Evolutionary conservation across 2,329 filamentous ascomycete genomes (phyloP).

Genomic region (Grosmannia huntii): DNA sequence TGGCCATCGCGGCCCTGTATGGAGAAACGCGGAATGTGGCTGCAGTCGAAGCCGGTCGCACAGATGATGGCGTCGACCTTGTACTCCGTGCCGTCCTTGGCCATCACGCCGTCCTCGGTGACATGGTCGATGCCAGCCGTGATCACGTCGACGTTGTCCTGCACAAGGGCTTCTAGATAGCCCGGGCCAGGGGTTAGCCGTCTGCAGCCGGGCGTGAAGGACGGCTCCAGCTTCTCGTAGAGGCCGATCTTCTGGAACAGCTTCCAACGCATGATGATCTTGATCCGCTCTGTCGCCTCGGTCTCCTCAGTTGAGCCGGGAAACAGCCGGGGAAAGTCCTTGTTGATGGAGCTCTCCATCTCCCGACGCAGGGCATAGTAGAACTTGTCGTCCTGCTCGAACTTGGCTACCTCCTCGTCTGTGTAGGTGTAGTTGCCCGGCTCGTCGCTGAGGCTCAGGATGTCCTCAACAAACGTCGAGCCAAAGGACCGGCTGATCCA

Average conservation of each 20-base stretch:
- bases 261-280: conserved; percentile 31
- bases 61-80: conserved; percentile 42
- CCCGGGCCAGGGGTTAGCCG: conserved; percentile 36
- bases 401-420: background rate
- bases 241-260: conserved; percentile 33
- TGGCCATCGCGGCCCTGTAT: conserved; percentile 34
- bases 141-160: conserved; percentile 34
- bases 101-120: conserved; percentile 31
- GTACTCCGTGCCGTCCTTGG: conserved; percentile 30
- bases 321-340: conserved; percentile 18
- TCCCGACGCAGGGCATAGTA: background rate
- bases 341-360: conserved; percentile 5
- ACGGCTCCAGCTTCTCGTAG: conserved; percentile 35
- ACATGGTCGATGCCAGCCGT: conserved; percentile 30
- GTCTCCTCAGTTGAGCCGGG: conserved; percentile 26
- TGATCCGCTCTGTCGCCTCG: conserved; percentile 26
- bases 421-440: conserved; percentile 26
- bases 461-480: conserved; percentile 23
- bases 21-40: conserved; percentile 37
- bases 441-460: conserved; percentile 26
- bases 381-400: background rate
- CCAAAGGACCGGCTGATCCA: conserved; percentile 27
- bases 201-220: conserved; percentile 31
- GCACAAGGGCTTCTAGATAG: conserved; percentile 32
- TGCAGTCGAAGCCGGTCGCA: conserved; percentile 42